Evolutionary conservation across 768 basidiomycete genomes (phyloP), one percentile per base, ranked within the genome.

Genomic region (Cystoderma amianthinum): DNA sequence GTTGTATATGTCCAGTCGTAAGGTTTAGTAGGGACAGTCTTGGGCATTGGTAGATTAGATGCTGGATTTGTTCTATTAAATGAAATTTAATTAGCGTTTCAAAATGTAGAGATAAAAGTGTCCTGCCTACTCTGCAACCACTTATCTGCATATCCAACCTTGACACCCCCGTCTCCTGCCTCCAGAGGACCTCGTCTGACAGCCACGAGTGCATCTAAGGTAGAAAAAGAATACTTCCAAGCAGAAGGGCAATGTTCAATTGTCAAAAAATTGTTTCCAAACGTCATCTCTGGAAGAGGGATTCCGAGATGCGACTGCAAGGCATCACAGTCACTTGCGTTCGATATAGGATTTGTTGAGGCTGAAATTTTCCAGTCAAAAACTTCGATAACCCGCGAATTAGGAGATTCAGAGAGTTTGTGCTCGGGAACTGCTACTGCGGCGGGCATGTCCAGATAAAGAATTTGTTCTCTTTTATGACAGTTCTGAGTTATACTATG

Each of bases 1-100:
- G 92, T 89, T 2, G 94, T 96, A 59, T 96, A 98, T 9, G 96
- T 99, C 96, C 96, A 98, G 56, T 99, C 96, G 60, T 89, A 97
- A 0, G 84, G 85, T 51, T 94, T 96, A 5, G 90, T 84, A 0
- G 72, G 56, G 16, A 81, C 76, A 4, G 86, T 86, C 47, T 72
- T 60, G 2, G 88, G 85, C 64, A 88, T 77, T 0, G 83, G 78
- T 10, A 78, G 59, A 32, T 57, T 60, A 11, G 88, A 81, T 17
- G 71, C 67, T 1, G 86, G 75, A 40, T 74, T 78, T 53, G 82
- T 86, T 51, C 88, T 89, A 53, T 37, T 41, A n/a, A 39, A 41
- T n/a, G 18, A 9, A 36, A 11, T 38, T 20, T 5, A 20, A 16
- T 5, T 38, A 16, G 37, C 13, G 22, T 19, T 12, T 13, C 12